A percentile compares a stretch with the other conserved stretches of the same genome.
These are phyloP conservation scores for Pulveroboletus sp. DNA, from an alignment of 768 basidiomycete species.

Conservation along the genomic window DNA sequence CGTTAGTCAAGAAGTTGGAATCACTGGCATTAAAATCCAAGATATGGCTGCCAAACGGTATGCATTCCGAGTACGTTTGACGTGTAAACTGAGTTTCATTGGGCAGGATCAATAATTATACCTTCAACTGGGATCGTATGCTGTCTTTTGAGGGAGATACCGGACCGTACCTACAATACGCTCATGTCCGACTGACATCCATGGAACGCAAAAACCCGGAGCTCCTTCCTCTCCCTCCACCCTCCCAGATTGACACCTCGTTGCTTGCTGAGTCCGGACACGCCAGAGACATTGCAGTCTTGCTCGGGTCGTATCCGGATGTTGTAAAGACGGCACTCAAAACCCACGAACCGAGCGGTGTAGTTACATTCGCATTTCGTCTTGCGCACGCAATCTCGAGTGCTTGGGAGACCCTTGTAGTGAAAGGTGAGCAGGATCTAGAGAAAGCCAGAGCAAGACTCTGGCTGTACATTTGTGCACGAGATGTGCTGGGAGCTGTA, in stretches of 20 bases:
- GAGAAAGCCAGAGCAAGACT: slow-evolving; percentile 81
- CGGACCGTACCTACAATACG: slow-evolving; percentile 94
- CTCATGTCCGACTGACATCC: slow-evolving; percentile 89
- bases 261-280: slow-evolving; percentile 67
- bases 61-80: slow-evolving; percentile 14
- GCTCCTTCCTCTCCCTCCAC: slow-evolving; percentile 71
- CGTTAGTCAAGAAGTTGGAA: slow-evolving; percentile 81
- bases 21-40: slow-evolving; percentile 96
- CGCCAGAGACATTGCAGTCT: slow-evolving; percentile 80
- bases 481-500: slow-evolving; percentile 84
- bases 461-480: slow-evolving; percentile 85
- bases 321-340: slow-evolving; percentile 83
- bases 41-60: slow-evolving; percentile 94
- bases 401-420: slow-evolving; percentile 89
- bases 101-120: slow-evolving; percentile 89
- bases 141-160: slow-evolving; percentile 95
- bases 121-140: slow-evolving; percentile 93
- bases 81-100: not conserved
- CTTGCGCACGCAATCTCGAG: slow-evolving; percentile 86
- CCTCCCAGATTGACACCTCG: slow-evolving; percentile 63
- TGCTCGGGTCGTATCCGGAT: slow-evolving; percentile 90
- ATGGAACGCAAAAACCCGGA: slow-evolving; percentile 91
- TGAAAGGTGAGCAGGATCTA: slow-evolving; percentile 75
- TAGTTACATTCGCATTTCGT: slow-evolving; percentile 88
- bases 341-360: slow-evolving; percentile 84